phyloP scores from a whole-genome alignment of 441 rosid genomes.

The Isatis lusitanica region DNA sequence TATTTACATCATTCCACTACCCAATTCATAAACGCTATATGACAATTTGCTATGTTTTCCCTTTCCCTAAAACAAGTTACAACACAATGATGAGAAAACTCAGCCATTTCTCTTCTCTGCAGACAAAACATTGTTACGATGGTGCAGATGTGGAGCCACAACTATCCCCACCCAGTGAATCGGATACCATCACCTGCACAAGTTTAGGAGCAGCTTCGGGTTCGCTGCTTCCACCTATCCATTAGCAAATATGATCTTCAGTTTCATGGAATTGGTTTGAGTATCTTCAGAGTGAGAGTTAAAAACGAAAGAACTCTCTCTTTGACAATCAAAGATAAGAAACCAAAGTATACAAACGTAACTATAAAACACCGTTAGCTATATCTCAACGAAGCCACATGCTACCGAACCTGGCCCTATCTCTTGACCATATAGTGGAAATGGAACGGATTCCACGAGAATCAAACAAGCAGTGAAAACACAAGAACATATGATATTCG shows the following conservation, averaged over 20 bases:
- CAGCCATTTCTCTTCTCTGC: conserved; percentile 38
- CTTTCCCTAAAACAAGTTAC: background rate
- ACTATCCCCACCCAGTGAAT: conserved; percentile 32
- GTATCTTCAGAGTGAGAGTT: background rate
- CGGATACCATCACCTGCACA: conserved; percentile 30
- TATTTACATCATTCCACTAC: conserved; percentile 19
- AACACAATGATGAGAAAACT: conserved; percentile 15
- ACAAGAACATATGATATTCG: background rate
- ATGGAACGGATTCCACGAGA: background rate
- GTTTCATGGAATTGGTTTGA: conserved; percentile 28
- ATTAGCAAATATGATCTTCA: conserved; percentile 18
- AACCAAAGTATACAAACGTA: conserved; percentile 7
- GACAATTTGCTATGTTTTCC: background rate
- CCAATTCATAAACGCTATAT: background rate
- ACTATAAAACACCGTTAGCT: background rate
- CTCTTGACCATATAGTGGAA: background rate
- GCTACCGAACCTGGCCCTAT: background rate
- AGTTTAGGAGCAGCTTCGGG: conserved; percentile 39
- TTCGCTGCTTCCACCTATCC: conserved; percentile 48
- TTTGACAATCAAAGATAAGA: conserved; percentile 7
- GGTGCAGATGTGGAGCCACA: conserved; percentile 40
- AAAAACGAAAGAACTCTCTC: background rate
- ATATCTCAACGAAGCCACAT: background rate
- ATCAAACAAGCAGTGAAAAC: background rate
- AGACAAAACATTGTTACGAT: conserved; percentile 34